These are phyloP conservation scores for Paraphaeosphaeria minitans DNA, from an alignment of 2,329 filamentous ascomycete genomes.

Conservation along the genomic window DNA sequence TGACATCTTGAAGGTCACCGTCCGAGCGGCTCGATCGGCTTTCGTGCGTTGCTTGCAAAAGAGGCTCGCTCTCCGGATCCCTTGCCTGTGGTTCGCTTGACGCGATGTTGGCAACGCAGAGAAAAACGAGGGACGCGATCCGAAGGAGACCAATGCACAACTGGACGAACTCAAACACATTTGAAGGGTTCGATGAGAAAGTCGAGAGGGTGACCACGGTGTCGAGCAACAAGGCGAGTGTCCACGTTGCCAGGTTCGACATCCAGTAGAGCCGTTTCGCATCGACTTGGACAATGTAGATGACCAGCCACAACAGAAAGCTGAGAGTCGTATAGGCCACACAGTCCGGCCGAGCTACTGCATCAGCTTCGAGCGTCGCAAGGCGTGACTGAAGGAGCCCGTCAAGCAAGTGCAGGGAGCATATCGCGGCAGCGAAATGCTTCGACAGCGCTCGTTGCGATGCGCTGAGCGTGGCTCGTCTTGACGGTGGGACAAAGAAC, in stretches of 20 bases:
- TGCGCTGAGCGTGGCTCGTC: neutral
- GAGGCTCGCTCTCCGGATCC: neutral
- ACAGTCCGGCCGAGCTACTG: neutral
- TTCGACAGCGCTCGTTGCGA: neutral
- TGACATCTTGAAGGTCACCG: neutral
- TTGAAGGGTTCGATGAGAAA: neutral
- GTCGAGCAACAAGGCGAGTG: neutral
- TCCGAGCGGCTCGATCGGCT: neutral
- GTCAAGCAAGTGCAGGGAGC: neutral
- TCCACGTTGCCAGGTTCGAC: neutral
- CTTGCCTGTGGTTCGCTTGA: neutral
- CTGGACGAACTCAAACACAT: neutral
- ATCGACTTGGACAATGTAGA: constrained; percentile 12
- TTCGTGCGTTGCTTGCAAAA: neutral
- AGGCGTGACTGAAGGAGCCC: neutral
- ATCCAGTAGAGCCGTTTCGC: constrained; percentile 6
- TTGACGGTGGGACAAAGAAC: constrained; percentile 3
- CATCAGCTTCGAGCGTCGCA: neutral
- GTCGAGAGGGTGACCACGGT: neutral
- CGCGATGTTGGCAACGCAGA: neutral
- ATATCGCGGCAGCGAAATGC: neutral
- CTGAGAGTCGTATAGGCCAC: constrained; percentile 4
- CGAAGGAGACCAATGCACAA: neutral
- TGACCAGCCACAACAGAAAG: constrained; percentile 6
- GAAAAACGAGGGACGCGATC: neutral